A percentile compares a stretch with the other conserved stretches of the same genome.
These are phyloP conservation scores for Astrocystis sublimbata DNA, from an alignment of 495 filamentous ascomycete species.

Conservation along the genomic window DNA sequence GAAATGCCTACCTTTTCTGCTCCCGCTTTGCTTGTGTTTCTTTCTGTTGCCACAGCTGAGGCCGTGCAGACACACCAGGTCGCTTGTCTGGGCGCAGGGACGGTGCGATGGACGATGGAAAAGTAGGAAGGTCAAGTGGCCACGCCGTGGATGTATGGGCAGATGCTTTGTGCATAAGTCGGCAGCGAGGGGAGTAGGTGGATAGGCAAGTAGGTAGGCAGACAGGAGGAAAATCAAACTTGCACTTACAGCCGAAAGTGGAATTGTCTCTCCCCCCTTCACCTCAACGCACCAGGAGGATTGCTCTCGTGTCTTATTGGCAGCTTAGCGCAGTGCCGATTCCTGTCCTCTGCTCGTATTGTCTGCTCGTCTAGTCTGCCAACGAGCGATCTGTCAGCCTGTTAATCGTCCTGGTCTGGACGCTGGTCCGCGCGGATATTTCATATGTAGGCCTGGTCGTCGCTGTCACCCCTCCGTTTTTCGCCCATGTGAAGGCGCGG, in stretches of 20 bases:
- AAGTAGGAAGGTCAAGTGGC: too few species aligned
- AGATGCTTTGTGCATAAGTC: too few species aligned
- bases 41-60: not conserved
- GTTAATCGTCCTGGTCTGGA: not conserved
- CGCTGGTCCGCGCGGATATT: conserved; percentile 1
- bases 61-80: not conserved
- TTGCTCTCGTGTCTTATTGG: conserved; percentile 36
- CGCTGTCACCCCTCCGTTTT: not conserved
- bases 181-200: not conserved
- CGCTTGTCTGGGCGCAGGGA: not conserved
- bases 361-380: conserved; percentile 10
- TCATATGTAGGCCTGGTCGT: not conserved
- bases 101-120: too few species aligned
- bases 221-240: conserved; percentile 9
- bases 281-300: conserved; percentile 17
- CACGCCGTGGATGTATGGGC: too few species aligned
- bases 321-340: conserved; percentile 27
- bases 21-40: not conserved
- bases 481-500: conserved; percentile 11
- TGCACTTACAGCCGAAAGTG: not conserved
- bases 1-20: not conserved
- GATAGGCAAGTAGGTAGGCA: not conserved
- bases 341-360: conserved; percentile 19
- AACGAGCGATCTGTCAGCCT: conserved; percentile 5
- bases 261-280: not conserved